These are phyloP conservation scores for Tylopilus balloui DNA, from an alignment of 768 basidiomycete genomes.

Conservation along the genomic window DNA sequence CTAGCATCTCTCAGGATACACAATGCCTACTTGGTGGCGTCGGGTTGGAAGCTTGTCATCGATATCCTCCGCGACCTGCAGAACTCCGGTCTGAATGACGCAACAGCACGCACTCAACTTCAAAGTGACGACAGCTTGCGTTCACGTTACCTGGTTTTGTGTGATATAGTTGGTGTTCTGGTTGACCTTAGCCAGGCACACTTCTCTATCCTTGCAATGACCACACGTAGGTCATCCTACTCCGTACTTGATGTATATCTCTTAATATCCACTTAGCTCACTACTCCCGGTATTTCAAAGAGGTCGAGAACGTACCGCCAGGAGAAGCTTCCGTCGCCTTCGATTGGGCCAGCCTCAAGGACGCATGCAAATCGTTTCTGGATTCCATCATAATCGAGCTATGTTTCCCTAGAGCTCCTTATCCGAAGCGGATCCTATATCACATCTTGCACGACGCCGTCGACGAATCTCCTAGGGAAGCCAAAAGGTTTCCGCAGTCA, in stretches of 20 bases:
- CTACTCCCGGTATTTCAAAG: constrained; percentile 68
- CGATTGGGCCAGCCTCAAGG: constrained; percentile 57
- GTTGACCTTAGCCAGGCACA: constrained; percentile 59
- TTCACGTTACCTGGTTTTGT: constrained; percentile 57
- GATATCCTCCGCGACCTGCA: constrained; percentile 53
- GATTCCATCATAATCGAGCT: constrained; percentile 83
- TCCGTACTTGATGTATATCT: not conserved
- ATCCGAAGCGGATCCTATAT: constrained; percentile 63
- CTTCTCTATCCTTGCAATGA: constrained; percentile 66
- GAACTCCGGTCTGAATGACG: constrained; percentile 51
- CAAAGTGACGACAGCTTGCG: constrained; percentile 48
- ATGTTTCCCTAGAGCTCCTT: constrained; percentile 65
- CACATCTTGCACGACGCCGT: constrained; percentile 66
- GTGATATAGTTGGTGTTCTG: constrained; percentile 57
- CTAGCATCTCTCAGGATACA: constrained; percentile 53
- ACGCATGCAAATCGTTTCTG: constrained; percentile 69
- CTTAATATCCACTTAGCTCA: constrained; percentile 45
- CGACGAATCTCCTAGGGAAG: constrained; percentile 68
- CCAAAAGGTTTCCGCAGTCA: constrained; percentile 70
- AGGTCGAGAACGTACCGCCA: constrained; percentile 32
- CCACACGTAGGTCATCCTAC: constrained; percentile 51
- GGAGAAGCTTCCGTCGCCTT: constrained; percentile 57
- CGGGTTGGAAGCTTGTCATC: constrained; percentile 73
- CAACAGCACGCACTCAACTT: constrained; percentile 49
- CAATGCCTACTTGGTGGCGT: constrained; percentile 78